Evolutionary conservation across 345 rosid species (phyloP), one percentile per base, ranked within the genome.

Genomic region (Eucalyptus curtisii): DNA sequence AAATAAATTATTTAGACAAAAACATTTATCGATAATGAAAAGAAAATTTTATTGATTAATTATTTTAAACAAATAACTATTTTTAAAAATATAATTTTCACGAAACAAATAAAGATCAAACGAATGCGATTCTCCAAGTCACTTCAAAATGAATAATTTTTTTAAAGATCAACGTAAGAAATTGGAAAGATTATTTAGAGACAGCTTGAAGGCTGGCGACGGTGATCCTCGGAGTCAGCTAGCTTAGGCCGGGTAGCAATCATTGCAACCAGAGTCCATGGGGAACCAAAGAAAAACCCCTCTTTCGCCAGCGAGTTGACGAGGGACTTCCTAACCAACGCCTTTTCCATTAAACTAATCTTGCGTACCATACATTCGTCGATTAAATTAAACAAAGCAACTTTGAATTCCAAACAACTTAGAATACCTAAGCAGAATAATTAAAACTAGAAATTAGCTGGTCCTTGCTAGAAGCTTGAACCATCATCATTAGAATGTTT

Each of bases 381-480:
- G 82, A 71, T 33, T 10, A 37, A 42, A 71, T 37, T 37, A 71
- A 71, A 17, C 45, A 19, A 37, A 10, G 45, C 24, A 22, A 20
- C n/a, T 7, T 40, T 3, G 47, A 20, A 40, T 10, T 76, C 30
- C 30, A 1, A 20, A 20, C 82, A 76, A 37, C 24, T 40, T 40
- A 42, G 47, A 40, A 17, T 68, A 31, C 79, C 47, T 45, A 20
- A 30, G 68, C 71, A 64, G 64, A 88, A 87, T 90, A 89, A 87
- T 89, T 90, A 27, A 40, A 76, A 20, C 47, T 47, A 40, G 2
- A 86, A 48, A 71, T 90, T 90, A 87, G 92, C 88, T 90, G 90
- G 86, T 87, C 30, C 45, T 85, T 1, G 89, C 52, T 24, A 57
- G 86, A 68, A 87, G 59, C 87, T 88, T 9, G 57, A 52, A 52